Evolutionary conservation across 345 rosid genomes (phyloP).

Genomic region (Eucalyptus erythrocorys): DNA sequence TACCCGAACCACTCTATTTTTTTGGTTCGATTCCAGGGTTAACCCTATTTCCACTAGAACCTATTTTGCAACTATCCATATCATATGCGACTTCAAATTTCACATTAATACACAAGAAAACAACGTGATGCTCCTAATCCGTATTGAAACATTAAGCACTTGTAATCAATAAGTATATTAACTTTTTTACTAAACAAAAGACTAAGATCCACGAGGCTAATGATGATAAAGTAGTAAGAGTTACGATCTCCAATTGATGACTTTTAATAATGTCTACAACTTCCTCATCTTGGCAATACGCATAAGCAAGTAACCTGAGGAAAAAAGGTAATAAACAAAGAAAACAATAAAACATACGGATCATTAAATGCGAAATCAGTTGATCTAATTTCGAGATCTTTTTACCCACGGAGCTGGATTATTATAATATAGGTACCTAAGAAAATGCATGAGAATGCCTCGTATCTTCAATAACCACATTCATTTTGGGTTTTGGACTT

Average conservation of each 20-base stretch:
- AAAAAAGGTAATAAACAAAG: background rate
- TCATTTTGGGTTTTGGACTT: no score
- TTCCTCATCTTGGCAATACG: slow-evolving; percentile 54
- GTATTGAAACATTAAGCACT: no score
- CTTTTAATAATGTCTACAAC: slow-evolving; percentile 36
- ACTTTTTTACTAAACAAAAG: no score
- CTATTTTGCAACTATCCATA: no score
- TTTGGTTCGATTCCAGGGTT: no score
- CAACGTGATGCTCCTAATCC: no score
- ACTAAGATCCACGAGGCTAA: background rate
- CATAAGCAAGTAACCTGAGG: slow-evolving; percentile 69
- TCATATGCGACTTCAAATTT: no score
- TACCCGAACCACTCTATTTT: no score
- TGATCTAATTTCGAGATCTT: background rate
- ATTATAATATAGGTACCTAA: background rate
- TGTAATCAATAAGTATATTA: no score
- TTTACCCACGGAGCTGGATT: background rate
- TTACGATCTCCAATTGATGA: slow-evolving; percentile 61
- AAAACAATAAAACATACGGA: background rate
- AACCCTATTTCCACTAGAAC: no score
- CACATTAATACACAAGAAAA: no score
- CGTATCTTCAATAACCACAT: no score
- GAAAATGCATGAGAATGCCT: background rate
- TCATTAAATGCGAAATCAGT: background rate
- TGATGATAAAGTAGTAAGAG: slow-evolving; percentile 68